Conservation (phyloP, 176 grass and related monocot species). For the Musa beccarii region DNA sequence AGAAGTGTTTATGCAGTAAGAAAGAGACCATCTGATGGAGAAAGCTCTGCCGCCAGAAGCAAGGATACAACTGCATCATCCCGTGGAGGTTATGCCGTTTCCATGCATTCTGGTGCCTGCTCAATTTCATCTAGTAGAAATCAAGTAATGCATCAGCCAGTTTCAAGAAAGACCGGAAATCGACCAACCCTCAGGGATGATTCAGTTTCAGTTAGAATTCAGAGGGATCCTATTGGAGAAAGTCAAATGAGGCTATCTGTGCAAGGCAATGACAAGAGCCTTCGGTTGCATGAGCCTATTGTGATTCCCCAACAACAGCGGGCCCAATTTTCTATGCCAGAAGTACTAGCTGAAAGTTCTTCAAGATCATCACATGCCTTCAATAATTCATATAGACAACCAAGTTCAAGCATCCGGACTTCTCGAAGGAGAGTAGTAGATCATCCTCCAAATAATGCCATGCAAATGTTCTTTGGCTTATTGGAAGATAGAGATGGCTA, state of each 20-base stretch:
- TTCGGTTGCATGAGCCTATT: conserved; percentile 35
- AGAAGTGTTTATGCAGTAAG: conserved; percentile 28
- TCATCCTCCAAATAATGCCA: conserved; percentile 19
- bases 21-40: conserved; percentile 44
- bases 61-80: conserved; percentile 29
- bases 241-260: conserved; percentile 25
- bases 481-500: conserved; percentile 39
- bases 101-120: conserved; percentile 24
- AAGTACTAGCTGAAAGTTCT: conserved; percentile 21
- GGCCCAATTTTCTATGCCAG: conserved; percentile 19
- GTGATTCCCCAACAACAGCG: conserved; percentile 19
- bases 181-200: conserved; percentile 14
- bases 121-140: conserved; percentile 29
- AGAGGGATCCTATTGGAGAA: conserved; percentile 21
- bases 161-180: conserved; percentile 8
- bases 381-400: conserved; percentile 30
- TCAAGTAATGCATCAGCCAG: conserved; percentile 32
- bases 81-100: conserved; percentile 26
- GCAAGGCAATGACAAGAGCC: conserved; percentile 20
- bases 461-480: conserved; percentile 21
- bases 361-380: conserved; percentile 34
- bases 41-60: conserved; percentile 42
- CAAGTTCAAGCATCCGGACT: conserved; percentile 23
- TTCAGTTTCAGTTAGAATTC: conserved; percentile 31
- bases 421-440: conserved; percentile 29